These are phyloP conservation scores for Huntiella abstrusa DNA, from an alignment of 2,329 filamentous ascomycete species.

Conservation along the genomic window DNA sequence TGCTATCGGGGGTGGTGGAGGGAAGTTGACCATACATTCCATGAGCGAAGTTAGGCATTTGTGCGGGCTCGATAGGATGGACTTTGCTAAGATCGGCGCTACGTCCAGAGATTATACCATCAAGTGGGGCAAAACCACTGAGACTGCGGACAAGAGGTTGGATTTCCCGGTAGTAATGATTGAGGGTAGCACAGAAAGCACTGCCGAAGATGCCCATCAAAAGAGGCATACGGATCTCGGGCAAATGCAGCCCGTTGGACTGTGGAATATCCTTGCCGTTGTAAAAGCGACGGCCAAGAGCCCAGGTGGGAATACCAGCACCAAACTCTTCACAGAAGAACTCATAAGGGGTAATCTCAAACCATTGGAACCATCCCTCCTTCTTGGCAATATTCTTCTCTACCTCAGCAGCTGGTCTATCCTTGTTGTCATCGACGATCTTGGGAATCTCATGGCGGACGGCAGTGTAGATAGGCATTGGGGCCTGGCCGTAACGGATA, in stretches of 20 bases:
- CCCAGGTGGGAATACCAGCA: constrained; percentile 90
- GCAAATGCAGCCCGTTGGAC: constrained; percentile 52
- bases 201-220: constrained; percentile 92
- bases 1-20: constrained; percentile 55
- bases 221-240: constrained; percentile 66
- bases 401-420: constrained; percentile 20
- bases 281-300: constrained; percentile 66
- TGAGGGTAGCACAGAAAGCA: constrained; percentile 87
- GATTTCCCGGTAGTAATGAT: constrained; percentile 90
- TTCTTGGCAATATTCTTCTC: constrained; percentile 31
- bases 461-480: constrained; percentile 86
- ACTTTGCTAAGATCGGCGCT: constrained; percentile 77
- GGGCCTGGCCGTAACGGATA: constrained; percentile 59
- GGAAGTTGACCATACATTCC: constrained; percentile 63
- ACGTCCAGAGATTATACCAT: constrained; percentile 64
- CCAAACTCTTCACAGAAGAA: constrained; percentile 85
- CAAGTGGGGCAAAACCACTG: constrained; percentile 56
- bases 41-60: constrained; percentile 74
- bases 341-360: constrained; percentile 86
- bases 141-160: constrained; percentile 62
- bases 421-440: constrained; percentile 17
- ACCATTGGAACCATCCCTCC: constrained; percentile 95
- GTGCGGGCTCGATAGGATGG: constrained; percentile 83
- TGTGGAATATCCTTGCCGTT: constrained; percentile 44
- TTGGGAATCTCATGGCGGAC: constrained; percentile 84